Base-by-base conservation (phyloP, 2,329 filamentous ascomycete genomes). In the Coleophoma crateriformis region DNA sequence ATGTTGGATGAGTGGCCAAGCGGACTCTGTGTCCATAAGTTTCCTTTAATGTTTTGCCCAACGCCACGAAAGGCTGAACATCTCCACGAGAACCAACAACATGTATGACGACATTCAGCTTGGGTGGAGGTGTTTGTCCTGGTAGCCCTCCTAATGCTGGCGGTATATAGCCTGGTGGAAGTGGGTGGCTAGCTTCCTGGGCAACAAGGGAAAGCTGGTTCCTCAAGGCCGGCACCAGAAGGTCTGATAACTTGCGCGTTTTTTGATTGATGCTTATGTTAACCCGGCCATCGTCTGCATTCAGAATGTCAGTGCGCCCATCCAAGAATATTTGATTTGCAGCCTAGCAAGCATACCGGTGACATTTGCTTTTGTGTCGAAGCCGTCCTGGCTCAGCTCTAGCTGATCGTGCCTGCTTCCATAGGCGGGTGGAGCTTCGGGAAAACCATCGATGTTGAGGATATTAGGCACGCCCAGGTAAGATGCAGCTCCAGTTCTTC, bases 221-320 rank as follows among this genome's bases (percentile, higher is more conserved):
- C 72, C 53, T 77, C 69, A 90, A 64, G 7, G 83, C 79, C 3
- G 86, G 84, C 0, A 79, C 77, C 22, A 91, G 75, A 12, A 91
- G 72, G 52, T 83, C 79, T 2, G 85, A 81, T 4, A 92, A 71
- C 48, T 78, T 78, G 48, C 76, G 71, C 57, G 78, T 83, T 57
- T 81, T 84, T 64, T 90, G 84, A 61, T 85, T 83, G 68, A 94
- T 88, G 54, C 83, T 84, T 70, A 94, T 90, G 61, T 90, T 83
- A 59, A 94, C 77, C 61, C 89, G 81, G 20, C 88, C 88, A 69
- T 91, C 85, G 52, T 80, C 87, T 82, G 59, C 22, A 15, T 46
- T 19, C 7, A 32, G 17, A 27, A 27, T 27, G 27, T 45, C 19
- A 46, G 42, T 13, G 13, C 17, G 40, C 17, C 34, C 2, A 14